Evolutionary conservation across 192 early-diverging fungal genomes (phyloP).

Genomic region (Gonapodya prolifera): DNA sequence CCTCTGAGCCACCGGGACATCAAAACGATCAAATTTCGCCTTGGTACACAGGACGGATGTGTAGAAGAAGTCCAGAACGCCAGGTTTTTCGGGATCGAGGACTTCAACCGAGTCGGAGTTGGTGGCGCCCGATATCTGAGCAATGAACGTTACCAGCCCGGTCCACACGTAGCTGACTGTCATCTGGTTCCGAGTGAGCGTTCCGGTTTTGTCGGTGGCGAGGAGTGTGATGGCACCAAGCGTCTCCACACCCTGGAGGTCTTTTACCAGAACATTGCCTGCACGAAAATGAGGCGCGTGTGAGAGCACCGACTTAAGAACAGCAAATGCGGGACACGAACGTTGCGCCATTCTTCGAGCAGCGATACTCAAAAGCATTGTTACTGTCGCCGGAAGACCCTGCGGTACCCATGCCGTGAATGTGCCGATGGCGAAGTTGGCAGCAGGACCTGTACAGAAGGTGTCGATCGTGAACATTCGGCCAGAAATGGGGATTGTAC

Average conservation of each 20-base stretch:
- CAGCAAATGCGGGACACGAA: constrained; percentile 14
- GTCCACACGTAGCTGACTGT: constrained; percentile 86
- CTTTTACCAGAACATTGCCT: no score
- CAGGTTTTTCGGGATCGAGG: constrained; percentile 22
- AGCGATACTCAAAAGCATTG: constrained; percentile 84
- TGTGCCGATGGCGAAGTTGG: constrained; percentile 84
- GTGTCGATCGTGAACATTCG: no score
- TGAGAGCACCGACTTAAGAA: not conserved
- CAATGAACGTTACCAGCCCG: constrained; percentile 48
- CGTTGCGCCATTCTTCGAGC: constrained; percentile 92
- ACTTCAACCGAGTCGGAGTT: no score
- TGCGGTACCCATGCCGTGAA: constrained; percentile 81
- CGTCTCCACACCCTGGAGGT: constrained; percentile 94
- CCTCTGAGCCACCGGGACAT: no score
- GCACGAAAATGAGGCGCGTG: not conserved
- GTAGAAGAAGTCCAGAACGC: constrained; percentile 60
- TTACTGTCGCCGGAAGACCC: constrained; percentile 87
- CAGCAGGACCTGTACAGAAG: no score
- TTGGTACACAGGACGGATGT: constrained; percentile 73
- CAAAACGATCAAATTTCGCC: constrained; percentile 79
- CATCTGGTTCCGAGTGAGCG: constrained; percentile 94
- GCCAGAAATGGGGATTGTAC: no score
- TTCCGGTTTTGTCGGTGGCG: constrained; percentile 96
- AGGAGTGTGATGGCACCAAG: constrained; percentile 91
- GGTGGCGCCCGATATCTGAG: constrained; percentile 26